Percentiles rank a stretch among this genome's conserved stretches.
Conservation (phyloP, 208 protist species). For the Strigomonas culicis region DNA sequence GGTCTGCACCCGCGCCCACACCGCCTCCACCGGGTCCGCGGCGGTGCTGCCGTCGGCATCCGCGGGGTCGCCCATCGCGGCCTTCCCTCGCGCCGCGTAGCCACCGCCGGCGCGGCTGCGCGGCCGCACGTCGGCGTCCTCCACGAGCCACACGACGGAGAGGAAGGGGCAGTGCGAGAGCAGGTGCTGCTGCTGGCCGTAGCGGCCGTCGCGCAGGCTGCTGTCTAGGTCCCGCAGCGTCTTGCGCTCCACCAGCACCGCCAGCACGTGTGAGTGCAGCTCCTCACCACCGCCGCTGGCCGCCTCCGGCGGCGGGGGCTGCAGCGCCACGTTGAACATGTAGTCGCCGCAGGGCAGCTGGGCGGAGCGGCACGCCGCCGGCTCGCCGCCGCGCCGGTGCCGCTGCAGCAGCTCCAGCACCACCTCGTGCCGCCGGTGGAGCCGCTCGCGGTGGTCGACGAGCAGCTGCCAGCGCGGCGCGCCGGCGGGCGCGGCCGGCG, state of each 20-base stretch:
- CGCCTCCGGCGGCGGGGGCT: neutral
- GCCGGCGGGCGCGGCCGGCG: neutral
- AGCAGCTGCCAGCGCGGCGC: conserved; percentile 43
- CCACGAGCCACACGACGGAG: conserved; percentile 69
- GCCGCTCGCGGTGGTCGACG: conserved; percentile 69
- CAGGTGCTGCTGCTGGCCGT: conserved; percentile 63
- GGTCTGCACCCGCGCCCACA: neutral
- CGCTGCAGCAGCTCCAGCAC: conserved; percentile 35
- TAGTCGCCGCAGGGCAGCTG: conserved; percentile 72
- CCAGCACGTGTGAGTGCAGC: neutral
- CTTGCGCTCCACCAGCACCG: conserved; percentile 79
- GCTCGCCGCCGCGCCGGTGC: conserved; percentile 8
- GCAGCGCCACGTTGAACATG: conserved; percentile 38
- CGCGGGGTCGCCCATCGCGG: neutral
- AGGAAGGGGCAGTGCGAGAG: conserved; percentile 47
- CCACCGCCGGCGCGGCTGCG: neutral
- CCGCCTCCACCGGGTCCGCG: neutral
- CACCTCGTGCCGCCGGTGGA: conserved; percentile 23
- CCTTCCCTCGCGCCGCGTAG: too few relatives aligned
- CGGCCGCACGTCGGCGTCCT: conserved; percentile 24
- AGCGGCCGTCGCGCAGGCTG: conserved; percentile 60
- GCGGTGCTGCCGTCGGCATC: neutral
- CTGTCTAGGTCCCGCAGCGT: conserved; percentile 66
- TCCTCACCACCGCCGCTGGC: neutral
- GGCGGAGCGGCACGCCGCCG: conserved; percentile 34